phyloP scores from a whole-genome alignment of 148 eudicot species.

The Cornus suecica region DNA sequence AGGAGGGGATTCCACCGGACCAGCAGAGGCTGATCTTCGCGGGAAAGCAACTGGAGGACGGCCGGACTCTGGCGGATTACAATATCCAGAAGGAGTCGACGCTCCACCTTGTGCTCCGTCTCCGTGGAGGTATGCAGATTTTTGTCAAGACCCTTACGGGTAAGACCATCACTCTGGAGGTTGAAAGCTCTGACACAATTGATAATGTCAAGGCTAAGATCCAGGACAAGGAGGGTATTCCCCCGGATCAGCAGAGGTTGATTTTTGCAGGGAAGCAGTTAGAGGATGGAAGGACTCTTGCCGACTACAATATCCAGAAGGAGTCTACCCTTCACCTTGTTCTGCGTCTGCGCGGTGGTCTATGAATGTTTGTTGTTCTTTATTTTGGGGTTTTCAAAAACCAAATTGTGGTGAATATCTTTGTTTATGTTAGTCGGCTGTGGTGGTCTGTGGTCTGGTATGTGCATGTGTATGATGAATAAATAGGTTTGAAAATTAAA shows the following conservation, averaged over 20 bases:
- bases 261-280: constrained; percentile 17
- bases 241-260: constrained; percentile 22
- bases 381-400: no score
- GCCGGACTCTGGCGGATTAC: constrained; percentile 11
- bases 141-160: constrained; percentile 15
- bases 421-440: not conserved
- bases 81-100: constrained; percentile 19
- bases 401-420: not conserved
- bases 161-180: constrained; percentile 17
- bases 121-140: constrained; percentile 18
- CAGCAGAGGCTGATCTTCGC: constrained; percentile 18
- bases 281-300: constrained; percentile 15
- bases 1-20: constrained; percentile 17
- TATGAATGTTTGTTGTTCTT: not conserved
- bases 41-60: constrained; percentile 16
- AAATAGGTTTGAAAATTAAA: no score
- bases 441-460: no score
- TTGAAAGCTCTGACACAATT: constrained; percentile 13
- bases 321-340: constrained; percentile 20
- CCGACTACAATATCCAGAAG: constrained; percentile 17
- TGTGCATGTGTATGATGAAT: no score
- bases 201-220: constrained; percentile 16
- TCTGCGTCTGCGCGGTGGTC: constrained; percentile 15
- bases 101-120: constrained; percentile 6
- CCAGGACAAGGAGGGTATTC: constrained; percentile 19